A percentile compares a stretch with the other conserved stretches of the same genome.
These are phyloP conservation scores for Bertia moriformis DNA, from an alignment of 2,329 filamentous ascomycete species.

Conservation along the genomic window DNA sequence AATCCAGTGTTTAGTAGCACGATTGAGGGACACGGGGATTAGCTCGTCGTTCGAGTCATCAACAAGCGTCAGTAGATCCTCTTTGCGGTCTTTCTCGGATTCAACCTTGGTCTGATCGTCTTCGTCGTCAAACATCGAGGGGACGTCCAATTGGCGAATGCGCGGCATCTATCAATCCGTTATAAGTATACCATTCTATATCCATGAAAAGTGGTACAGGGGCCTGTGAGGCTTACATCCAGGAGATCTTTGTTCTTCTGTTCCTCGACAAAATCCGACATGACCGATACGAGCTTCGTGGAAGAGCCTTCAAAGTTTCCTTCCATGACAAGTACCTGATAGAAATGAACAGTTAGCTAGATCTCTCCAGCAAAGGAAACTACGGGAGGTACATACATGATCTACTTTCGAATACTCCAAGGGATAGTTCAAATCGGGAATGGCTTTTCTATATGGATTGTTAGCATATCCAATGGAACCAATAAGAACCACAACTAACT, in stretches of 20 bases:
- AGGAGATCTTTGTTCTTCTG: conserved; percentile 14
- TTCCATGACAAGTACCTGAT: conserved; percentile 12
- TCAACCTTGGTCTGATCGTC: not conserved
- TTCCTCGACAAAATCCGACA: conserved; percentile 11
- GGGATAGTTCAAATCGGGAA: not conserved
- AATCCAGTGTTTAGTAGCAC: conserved; percentile 10
- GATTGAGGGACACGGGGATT: not conserved
- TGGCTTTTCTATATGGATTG: not conserved
- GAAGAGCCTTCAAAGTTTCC: conserved; percentile 5
- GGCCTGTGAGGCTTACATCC: conserved; percentile 10
- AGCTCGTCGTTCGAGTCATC: not conserved
- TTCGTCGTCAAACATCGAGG: conserved; percentile 5
- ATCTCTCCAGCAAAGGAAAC: not conserved
- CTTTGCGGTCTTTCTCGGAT: not conserved
- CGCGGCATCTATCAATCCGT: conserved; percentile 9
- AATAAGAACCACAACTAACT: not conserved
- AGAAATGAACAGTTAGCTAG: not conserved
- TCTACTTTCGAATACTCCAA: not conserved
- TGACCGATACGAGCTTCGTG: conserved; percentile 4
- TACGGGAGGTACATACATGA: not conserved
- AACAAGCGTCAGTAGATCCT: not conserved
- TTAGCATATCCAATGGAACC: not conserved
- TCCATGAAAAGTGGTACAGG: not conserved
- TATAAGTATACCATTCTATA: conserved; percentile 1
- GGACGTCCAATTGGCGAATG: conserved; percentile 10